phyloP scores from a whole-genome alignment of 2,329 filamentous ascomycete species.

The Talaromyces sp. region DNA sequence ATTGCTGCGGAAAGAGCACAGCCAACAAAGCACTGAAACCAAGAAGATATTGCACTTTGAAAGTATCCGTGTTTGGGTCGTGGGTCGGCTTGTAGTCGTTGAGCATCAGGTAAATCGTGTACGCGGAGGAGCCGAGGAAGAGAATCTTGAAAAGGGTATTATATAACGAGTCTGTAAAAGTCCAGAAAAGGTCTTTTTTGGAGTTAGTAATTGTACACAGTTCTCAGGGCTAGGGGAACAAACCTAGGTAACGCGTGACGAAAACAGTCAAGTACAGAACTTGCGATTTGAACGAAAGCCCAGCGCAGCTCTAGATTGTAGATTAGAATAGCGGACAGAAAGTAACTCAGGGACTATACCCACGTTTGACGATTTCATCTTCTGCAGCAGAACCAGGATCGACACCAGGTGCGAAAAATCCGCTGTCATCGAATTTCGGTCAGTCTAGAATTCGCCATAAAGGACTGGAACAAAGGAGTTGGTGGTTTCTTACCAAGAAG shows the following conservation, averaged over 20 bases:
- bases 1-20: constrained; percentile 78
- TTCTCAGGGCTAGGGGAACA: constrained; percentile 10
- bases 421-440: constrained; percentile 45
- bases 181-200: constrained; percentile 73
- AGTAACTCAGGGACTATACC: constrained; percentile 23
- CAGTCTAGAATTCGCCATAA: neutral
- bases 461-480: no score
- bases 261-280: constrained; percentile 92
- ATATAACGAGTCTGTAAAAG: constrained; percentile 74
- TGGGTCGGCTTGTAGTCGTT: constrained; percentile 96
- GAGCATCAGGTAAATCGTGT: constrained; percentile 97
- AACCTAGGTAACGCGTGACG: constrained; percentile 83
- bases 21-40: constrained; percentile 74
- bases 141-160: constrained; percentile 94
- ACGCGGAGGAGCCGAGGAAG: constrained; percentile 83
- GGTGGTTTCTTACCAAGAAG: constrained; percentile 50
- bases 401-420: constrained; percentile 94
- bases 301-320: constrained; percentile 73
- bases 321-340: constrained; percentile 4
- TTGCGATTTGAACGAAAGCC: constrained; percentile 98
- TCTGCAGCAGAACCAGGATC: constrained; percentile 90
- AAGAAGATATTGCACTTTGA: constrained; percentile 91
- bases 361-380: constrained; percentile 92
- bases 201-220: neutral
- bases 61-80: constrained; percentile 94